These are phyloP conservation scores for Diaporthe velutina DNA, from an alignment of 2,329 filamentous ascomycete genomes.

Conservation along the genomic window DNA sequence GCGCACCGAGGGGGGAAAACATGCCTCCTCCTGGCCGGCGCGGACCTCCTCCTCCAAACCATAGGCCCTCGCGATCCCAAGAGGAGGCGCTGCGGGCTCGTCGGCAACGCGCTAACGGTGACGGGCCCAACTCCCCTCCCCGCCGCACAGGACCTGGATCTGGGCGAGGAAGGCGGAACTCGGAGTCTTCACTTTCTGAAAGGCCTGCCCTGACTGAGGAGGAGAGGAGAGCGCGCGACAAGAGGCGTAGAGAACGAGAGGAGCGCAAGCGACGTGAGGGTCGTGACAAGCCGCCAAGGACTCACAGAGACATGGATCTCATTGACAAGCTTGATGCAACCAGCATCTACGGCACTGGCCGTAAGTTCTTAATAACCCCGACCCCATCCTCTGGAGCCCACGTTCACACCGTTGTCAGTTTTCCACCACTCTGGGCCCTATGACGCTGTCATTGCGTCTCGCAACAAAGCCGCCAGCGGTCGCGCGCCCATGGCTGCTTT, in stretches of 20 bases:
- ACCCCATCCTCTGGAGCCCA: not conserved
- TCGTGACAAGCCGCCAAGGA: constrained; percentile 59
- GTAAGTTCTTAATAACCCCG: constrained; percentile 65
- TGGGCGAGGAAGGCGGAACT: constrained; percentile 76
- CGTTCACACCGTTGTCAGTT: constrained; percentile 63
- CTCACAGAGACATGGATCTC: constrained; percentile 77
- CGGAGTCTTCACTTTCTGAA: constrained; percentile 78
- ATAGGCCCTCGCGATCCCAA: constrained; percentile 75
- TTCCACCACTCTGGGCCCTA: constrained; percentile 99
- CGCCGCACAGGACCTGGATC: constrained; percentile 52
- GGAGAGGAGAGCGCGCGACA: constrained; percentile 64
- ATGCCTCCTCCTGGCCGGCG: constrained; percentile 60
- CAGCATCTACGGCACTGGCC: constrained; percentile 91
- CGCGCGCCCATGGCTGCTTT: constrained; percentile 97
- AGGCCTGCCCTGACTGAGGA: constrained; percentile 70
- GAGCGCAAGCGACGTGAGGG: constrained; percentile 66
- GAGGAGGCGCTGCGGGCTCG: constrained; percentile 73
- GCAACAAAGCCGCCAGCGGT: constrained; percentile 86
- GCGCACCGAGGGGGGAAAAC: constrained; percentile 57
- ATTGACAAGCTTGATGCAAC: constrained; percentile 98
- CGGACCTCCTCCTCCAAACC: constrained; percentile 57
- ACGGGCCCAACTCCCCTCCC: constrained; percentile 51
- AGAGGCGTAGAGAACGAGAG: constrained; percentile 63
- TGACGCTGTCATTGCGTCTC: constrained; percentile 94
- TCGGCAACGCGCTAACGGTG: constrained; percentile 50